These are phyloP conservation scores for Plantago coronopus DNA, from an alignment of 305 asterid species.

Conservation along the genomic window DNA sequence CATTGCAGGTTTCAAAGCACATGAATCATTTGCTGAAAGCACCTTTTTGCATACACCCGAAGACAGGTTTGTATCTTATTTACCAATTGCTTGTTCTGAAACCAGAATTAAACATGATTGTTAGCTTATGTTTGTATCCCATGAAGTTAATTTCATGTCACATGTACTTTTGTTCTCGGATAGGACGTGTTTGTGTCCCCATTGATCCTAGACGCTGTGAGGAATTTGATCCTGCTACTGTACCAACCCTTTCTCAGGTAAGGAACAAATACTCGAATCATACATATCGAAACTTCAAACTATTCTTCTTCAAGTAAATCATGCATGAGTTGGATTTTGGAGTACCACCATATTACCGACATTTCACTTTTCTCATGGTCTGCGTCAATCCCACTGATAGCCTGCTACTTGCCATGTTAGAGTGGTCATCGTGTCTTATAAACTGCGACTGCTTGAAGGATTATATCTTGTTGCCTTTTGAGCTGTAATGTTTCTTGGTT, in stretches of 20 bases:
- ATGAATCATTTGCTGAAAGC: constrained; percentile 94
- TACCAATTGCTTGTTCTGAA: constrained; percentile 7
- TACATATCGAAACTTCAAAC: background rate
- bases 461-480: too few species aligned
- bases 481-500: background rate
- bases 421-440: background rate
- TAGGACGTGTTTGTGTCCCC: constrained; percentile 94
- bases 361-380: background rate
- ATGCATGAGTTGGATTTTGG: too few species aligned
- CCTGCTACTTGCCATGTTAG: background rate
- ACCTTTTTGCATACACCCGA: constrained; percentile 91
- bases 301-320: background rate
- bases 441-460: background rate
- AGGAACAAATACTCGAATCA: constrained; percentile 10
- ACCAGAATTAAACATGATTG: constrained; percentile 2
- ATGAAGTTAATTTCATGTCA: constrained; percentile 20
- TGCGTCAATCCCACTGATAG: background rate
- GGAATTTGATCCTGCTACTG: constrained; percentile 76
- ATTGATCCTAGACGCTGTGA: constrained; percentile 78
- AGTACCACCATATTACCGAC: too few species aligned
- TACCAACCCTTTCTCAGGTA: constrained; percentile 85
- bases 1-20: constrained; percentile 78
- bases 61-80: constrained; percentile 59
- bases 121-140: constrained; percentile 15
- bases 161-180: constrained; percentile 15